Conservation (phyloP, 1,139 yeast genomes). For the Yamadazyma dendronema region DNA sequence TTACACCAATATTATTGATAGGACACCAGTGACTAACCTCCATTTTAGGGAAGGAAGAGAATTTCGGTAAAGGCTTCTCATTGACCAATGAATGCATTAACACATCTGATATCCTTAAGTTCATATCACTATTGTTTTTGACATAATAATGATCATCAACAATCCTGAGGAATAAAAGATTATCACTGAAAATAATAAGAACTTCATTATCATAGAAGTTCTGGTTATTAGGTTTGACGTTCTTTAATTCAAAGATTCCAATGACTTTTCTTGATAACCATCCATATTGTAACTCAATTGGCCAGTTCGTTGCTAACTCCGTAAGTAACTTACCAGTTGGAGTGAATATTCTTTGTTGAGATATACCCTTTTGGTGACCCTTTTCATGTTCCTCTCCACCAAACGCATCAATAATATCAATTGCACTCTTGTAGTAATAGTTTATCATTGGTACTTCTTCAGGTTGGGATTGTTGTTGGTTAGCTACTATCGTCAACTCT, state of each 20-base stretch:
- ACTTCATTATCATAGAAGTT: conserved; percentile 43
- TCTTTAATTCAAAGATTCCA: conserved; percentile 63
- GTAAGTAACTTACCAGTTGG: conserved; percentile 88
- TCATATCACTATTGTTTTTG: conserved; percentile 33
- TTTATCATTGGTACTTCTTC: conserved; percentile 22
- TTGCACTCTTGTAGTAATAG: conserved; percentile 51
- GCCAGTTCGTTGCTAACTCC: conserved; percentile 86
- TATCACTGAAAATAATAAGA: conserved; percentile 78
- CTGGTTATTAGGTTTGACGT: conserved; percentile 26
- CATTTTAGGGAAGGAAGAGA: conserved; percentile 60
- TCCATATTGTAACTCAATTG: conserved; percentile 79
- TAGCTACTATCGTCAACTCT: conserved; percentile 11
- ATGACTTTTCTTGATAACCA: conserved; percentile 87
- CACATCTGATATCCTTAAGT: conserved; percentile 71
- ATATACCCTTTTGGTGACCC: conserved; percentile 14
- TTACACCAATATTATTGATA: conserved; percentile 53
- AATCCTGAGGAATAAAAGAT: conserved; percentile 60
- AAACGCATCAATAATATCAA: conserved; percentile 76
- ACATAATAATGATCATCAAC: conserved; percentile 38
- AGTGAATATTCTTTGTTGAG: conserved; percentile 65
- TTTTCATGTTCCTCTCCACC: conserved; percentile 35
- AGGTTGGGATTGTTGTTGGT: not conserved
- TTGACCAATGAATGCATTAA: conserved; percentile 87
- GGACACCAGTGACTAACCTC: conserved; percentile 67
- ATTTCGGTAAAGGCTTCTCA: conserved; percentile 67